Evolutionary conservation across 2,329 filamentous ascomycete genomes (phyloP).

Genomic region (Tolypocladium album): DNA sequence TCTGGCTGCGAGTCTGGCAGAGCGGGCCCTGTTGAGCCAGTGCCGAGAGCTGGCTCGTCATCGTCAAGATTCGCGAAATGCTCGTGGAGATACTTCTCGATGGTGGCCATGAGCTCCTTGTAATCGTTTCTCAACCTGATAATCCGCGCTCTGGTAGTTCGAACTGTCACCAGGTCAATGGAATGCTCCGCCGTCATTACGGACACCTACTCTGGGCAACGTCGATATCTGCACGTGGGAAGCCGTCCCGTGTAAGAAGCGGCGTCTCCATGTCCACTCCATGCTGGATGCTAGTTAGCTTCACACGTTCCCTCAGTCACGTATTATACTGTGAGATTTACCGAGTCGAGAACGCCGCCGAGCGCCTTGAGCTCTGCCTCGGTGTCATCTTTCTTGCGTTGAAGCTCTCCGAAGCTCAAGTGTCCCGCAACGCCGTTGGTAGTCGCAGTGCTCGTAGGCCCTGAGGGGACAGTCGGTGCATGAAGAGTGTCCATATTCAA

Average conservation of each 20-base stretch:
- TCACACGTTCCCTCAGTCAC: no score
- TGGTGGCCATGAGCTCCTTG: slow-evolving; percentile 71
- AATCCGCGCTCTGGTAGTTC: slow-evolving; percentile 84
- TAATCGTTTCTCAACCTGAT: slow-evolving; percentile 88
- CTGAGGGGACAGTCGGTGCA: slow-evolving; percentile 56
- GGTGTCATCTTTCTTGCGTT: slow-evolving; percentile 71
- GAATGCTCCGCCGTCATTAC: background rate
- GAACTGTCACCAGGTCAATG: slow-evolving; percentile 43
- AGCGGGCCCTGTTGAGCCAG: slow-evolving; percentile 15
- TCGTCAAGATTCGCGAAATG: slow-evolving; percentile 69
- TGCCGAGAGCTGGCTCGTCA: slow-evolving; percentile 12
- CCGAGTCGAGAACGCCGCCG: slow-evolving; percentile 78
- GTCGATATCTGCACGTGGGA: slow-evolving; percentile 86
- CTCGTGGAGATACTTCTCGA: slow-evolving; percentile 80
- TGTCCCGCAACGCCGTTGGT: slow-evolving; percentile 52
- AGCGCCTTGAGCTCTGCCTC: slow-evolving; percentile 82
- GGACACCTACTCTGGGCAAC: slow-evolving; percentile 70
- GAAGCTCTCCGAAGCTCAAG: slow-evolving; percentile 67
- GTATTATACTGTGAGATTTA: slow-evolving; percentile 28
- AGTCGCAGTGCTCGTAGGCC: slow-evolving; percentile 53
- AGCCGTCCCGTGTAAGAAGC: slow-evolving; percentile 81
- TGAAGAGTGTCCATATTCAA: slow-evolving; percentile 43
- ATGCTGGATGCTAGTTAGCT: slow-evolving; percentile 48
- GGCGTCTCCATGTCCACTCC: slow-evolving; percentile 85
- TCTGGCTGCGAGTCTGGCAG: slow-evolving; percentile 18